Evolutionary conservation across 108 stramenopile species (phyloP).

Genomic region (Chaetoceros tenuissimus): DNA sequence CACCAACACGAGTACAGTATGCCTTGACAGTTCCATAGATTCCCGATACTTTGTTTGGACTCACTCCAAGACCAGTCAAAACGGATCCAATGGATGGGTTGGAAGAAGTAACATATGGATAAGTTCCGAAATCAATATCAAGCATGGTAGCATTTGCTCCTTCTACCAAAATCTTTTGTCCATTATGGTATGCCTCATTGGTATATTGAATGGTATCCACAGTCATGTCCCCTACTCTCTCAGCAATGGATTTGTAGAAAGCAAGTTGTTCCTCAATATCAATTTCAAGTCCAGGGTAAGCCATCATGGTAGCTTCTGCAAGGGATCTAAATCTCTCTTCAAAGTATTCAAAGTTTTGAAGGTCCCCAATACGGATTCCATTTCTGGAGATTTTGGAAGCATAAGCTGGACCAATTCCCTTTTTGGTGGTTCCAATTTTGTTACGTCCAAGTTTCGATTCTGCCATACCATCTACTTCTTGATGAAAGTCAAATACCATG

Average conservation of each 20-base stretch:
- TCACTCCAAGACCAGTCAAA: slow-evolving; percentile 95
- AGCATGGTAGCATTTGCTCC: slow-evolving; percentile 99
- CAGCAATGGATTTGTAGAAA: slow-evolving; percentile 75
- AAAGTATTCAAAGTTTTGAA: slow-evolving; percentile 76
- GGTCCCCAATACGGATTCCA: slow-evolving; percentile 96
- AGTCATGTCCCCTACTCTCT: slow-evolving; percentile 65
- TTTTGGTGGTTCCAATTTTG: slow-evolving; percentile 95
- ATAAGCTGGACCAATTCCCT: slow-evolving; percentile 99
- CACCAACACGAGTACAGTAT: slow-evolving; percentile 99
- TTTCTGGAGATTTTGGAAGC: slow-evolving; percentile 94
- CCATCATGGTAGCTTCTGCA: slow-evolving; percentile 58
- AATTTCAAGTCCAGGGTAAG: slow-evolving; percentile 77
- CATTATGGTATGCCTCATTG: slow-evolving; percentile 71
- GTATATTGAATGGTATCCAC: slow-evolving; percentile 88
- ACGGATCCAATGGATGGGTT: slow-evolving; percentile 93
- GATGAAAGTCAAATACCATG: slow-evolving; percentile 98
- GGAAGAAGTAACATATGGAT: slow-evolving; percentile 96
- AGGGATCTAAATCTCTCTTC: slow-evolving; percentile 82
- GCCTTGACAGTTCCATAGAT: slow-evolving; percentile 98
- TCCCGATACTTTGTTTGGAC: slow-evolving; percentile 87
- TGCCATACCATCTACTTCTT: slow-evolving; percentile 82
- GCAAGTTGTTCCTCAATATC: slow-evolving; percentile 85
- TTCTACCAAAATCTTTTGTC: slow-evolving; percentile 94
- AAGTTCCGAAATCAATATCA: slow-evolving; percentile 99
- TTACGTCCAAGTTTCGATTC: slow-evolving; percentile 79